Conservation (phyloP, 1,284 basidiomycete genomes). For the Ceratobasidium sp. region DNA sequence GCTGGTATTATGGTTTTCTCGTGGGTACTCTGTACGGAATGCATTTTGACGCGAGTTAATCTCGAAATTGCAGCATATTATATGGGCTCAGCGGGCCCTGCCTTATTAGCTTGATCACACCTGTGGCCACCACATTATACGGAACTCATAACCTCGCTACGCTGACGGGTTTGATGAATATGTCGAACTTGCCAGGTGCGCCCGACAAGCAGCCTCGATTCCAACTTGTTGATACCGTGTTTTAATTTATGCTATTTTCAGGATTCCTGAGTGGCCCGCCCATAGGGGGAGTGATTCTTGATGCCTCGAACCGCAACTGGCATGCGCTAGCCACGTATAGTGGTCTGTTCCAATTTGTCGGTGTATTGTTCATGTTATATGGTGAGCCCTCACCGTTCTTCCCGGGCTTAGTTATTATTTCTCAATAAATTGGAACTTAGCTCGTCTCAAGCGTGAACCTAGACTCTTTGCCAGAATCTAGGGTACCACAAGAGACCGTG, state of each 20-base stretch:
- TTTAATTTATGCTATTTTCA: conserved; percentile 22
- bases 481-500: too few species aligned
- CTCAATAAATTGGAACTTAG: background rate
- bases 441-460: conserved; percentile 50
- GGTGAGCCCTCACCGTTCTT: conserved; percentile 10
- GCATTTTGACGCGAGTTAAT: too few species aligned
- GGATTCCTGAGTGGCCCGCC: conserved; percentile 49
- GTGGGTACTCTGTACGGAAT: conserved; percentile 21
- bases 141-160: conserved; percentile 50
- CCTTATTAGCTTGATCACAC: conserved; percentile 51
- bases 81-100: conserved; percentile 50
- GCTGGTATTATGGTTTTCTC: conserved; percentile 50
- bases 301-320: conserved; percentile 49
- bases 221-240: background rate
- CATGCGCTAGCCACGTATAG: conserved; percentile 47
- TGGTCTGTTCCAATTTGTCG: conserved; percentile 40
- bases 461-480: conserved; percentile 30
- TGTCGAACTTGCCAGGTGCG: conserved; percentile 50
- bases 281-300: conserved; percentile 50
- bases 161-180: conserved; percentile 49
- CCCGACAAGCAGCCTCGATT: background rate
- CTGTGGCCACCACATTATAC: conserved; percentile 50
- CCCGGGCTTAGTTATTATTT: too few species aligned
- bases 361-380: conserved; percentile 46
- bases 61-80: background rate